Base-by-base conservation (phyloP, 169 alveolate genomes). In the Plasmodium blacklocki region DNA sequence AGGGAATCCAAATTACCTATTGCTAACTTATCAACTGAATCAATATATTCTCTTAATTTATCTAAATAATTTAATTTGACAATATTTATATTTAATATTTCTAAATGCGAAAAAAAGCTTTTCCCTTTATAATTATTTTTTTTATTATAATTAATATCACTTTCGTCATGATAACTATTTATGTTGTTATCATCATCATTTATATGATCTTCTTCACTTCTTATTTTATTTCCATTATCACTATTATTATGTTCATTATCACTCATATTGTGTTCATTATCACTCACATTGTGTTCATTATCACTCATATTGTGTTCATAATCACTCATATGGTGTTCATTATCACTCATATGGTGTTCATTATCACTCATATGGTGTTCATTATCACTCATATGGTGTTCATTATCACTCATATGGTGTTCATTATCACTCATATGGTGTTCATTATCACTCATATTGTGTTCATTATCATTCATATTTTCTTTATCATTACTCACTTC, bases 51-150 rank as follows among this genome's bases (percentile, higher is more conserved):
- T n/a, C 29, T 4, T 43, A 64, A 78, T 26, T 68, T 78, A 12
- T 78, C 71, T 76, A 78, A 64, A 58, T 78, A 78, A 78, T 78
- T 78, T 52, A 64, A 52, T 52, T 78, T 78, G 26, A 78, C 68
- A 78, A 49, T 43, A 70, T 39, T 56, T 21, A 78, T 64, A 70
- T 78, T 54, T 58, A 78, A n/a, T 8, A 15, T 23, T 18, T 78
- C 72, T 54, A 78, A 45, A 26, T 19, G 45, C 9, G 88, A 4
- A 39, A 39, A 39, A 39, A 64, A 59, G 19, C 45, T 58, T 74
- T 23, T 39, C 9, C 47, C 47, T 39, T 39, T 39, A 39, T 39
- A 39, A 39, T 39, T 6, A 32, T 32, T 47, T 58, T 74, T 32
- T 59, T 23, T 58, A 2, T 56, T 49, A 21, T 58, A 2, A 11